Percentiles rank a stretch among this genome's conserved stretches.
phyloP scores from a whole-genome alignment of 2,329 filamentous ascomycete species.

The Pseudogymnoascus sp. region DNA sequence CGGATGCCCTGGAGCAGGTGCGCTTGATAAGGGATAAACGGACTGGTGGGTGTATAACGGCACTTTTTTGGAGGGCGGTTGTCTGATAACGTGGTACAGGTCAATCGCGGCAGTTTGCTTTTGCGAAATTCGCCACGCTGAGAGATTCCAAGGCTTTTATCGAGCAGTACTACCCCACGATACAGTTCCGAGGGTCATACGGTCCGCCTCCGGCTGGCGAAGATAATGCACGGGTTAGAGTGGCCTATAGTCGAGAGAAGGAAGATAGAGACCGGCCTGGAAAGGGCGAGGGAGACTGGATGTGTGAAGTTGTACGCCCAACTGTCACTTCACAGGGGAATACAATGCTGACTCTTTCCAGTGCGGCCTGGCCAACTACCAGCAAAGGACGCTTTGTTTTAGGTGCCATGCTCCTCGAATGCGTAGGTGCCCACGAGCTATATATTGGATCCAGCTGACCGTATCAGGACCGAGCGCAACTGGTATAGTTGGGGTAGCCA shows the following conservation, averaged over 20 bases:
- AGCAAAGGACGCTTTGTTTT: conserved; percentile 48
- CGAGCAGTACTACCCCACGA: conserved; percentile 42
- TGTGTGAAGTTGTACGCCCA: conserved; percentile 41
- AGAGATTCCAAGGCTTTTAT: conserved; percentile 45
- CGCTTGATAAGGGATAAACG: conserved; percentile 51
- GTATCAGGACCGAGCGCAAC: conserved; percentile 27
- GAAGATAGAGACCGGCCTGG: conserved; percentile 40
- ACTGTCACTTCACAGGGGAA: neutral
- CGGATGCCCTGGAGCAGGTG: conserved; percentile 48
- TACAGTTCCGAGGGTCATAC: conserved; percentile 41
- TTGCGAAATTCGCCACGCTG: conserved; percentile 45
- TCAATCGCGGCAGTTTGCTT: conserved; percentile 47
- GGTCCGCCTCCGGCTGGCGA: conserved; percentile 34
- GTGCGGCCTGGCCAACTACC: conserved; percentile 51
- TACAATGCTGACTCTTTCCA: conserved; percentile 24
- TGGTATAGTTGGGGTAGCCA: conserved; percentile 24
- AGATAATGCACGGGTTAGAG: conserved; percentile 31
- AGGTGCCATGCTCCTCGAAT: conserved; percentile 48
- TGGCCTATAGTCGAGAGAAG: conserved; percentile 46
- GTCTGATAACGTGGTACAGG: conserved; percentile 30
- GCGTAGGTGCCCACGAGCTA: conserved; percentile 33
- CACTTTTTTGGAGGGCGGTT: neutral
- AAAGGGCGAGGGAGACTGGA: conserved; percentile 48
- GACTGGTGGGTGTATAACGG: conserved; percentile 38
- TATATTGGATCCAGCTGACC: conserved; percentile 23